Conservation (phyloP, 129 eudicot genomes). For the Erigeron canadensis region DNA sequence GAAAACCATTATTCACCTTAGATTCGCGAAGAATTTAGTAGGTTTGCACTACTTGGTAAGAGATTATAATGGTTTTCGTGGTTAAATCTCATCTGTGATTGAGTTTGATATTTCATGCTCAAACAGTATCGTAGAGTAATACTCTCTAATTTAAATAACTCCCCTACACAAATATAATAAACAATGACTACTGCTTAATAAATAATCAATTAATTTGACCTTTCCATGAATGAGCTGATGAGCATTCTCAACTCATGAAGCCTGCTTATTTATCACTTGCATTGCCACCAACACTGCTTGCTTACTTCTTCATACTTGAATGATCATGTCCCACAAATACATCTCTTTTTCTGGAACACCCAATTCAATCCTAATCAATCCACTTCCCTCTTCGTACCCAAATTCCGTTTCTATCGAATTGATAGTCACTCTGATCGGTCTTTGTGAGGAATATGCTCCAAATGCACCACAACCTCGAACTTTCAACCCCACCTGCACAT, state of each 20-base stretch:
- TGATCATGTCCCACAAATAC: conserved; percentile 57
- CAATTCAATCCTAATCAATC: conserved; percentile 47
- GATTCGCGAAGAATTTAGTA: too few species aligned
- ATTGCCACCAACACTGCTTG: background rate
- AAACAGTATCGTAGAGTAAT: too few species aligned
- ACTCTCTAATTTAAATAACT: too few species aligned
- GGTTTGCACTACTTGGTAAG: too few species aligned
- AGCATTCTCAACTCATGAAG: background rate
- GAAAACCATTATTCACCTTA: too few species aligned
- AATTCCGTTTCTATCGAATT: conserved; percentile 49
- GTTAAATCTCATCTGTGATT: too few species aligned
- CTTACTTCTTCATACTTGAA: conserved; percentile 41
- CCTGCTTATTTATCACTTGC: background rate
- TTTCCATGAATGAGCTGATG: too few species aligned
- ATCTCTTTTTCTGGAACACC: conserved; percentile 54
- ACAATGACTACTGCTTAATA: too few species aligned
- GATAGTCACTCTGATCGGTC: conserved; percentile 51
- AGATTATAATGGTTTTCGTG: too few species aligned
- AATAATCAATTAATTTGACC: too few species aligned
- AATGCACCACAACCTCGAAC: conserved; percentile 69
- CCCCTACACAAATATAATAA: background rate
- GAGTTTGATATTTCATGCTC: too few species aligned
- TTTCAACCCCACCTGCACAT: conserved; percentile 46
- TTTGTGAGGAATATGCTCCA: conserved; percentile 69
- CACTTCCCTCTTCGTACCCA: conserved; percentile 54